Conservation (phyloP, 2,329 filamentous ascomycete species). For the Zalaria obscura region DNA sequence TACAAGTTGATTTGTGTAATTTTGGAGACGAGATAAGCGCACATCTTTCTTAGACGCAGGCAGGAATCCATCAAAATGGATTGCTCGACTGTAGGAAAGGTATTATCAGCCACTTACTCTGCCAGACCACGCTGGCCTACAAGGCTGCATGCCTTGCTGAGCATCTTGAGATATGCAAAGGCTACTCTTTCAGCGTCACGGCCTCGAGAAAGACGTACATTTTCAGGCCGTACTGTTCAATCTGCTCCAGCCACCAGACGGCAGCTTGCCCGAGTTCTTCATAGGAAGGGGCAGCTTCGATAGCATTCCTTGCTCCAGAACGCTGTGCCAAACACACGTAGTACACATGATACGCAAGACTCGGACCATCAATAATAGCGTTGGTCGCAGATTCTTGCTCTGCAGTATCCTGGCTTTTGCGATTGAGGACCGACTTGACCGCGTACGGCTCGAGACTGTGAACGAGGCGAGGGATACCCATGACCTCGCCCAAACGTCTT, state of each 20-base stretch:
- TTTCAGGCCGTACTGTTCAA: constrained; percentile 40
- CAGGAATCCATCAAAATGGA: constrained; percentile 79
- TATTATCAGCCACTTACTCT: constrained; percentile 7
- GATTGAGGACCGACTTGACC: constrained; percentile 2
- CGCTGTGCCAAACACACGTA: constrained; percentile 36
- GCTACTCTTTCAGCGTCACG: constrained; percentile 4
- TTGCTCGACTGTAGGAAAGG: constrained; percentile 37
- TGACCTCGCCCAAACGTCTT: not conserved
- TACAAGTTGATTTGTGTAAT: constrained; percentile 42
- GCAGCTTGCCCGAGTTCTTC: constrained; percentile 44
- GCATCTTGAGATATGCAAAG: too few relatives aligned
- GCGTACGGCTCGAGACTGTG: constrained; percentile 5
- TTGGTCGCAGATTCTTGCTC: constrained; percentile 5
- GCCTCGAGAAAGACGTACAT: constrained; percentile 35
- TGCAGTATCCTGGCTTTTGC: not conserved
- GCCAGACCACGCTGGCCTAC: not conserved
- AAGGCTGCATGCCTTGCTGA: too few relatives aligned
- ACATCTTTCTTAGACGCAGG: constrained; percentile 51
- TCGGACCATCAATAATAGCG: constrained; percentile 62
- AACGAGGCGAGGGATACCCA: constrained; percentile 8
- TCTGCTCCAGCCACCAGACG: constrained; percentile 46
- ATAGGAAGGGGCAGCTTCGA: constrained; percentile 47
- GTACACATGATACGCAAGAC: constrained; percentile 60
- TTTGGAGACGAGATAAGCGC: constrained; percentile 46
- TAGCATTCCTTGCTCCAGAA: constrained; percentile 26